Evolutionary conservation across 164 flowering plant species (phyloP), one percentile per base, ranked within the genome.

Genomic region (Vitis labrusca): DNA sequence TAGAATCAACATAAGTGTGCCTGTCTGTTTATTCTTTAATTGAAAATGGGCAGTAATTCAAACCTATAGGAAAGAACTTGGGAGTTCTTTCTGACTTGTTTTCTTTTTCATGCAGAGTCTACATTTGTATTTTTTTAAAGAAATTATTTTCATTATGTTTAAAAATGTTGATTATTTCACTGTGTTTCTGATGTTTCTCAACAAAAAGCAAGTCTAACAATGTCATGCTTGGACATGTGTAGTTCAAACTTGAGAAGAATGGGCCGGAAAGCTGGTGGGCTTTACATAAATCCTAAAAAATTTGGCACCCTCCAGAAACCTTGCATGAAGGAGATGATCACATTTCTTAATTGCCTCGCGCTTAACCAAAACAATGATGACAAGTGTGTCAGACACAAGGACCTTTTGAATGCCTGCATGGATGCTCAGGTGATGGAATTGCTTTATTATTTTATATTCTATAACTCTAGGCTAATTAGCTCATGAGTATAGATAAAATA

Each of bases 251-350:
- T 32, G 11, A 55, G 55, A 73, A 73, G 55, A 47, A 86, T 86
- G 97, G 97, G 94, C 8, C 83, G 89, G 13, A 88, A 89, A 78
- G 80, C 74, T 73, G 88, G 92, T 16, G 23, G 66, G 0, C 60
- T 88, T 9, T 70, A 68, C 65, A 75, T 88, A 8, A 85, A 84
- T 57, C 80, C 89, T 9, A 87, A 85, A 78, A 82, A 78, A 51
- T 79, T 87, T 71, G 84, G 83, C 8, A 5, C 67, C 44, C 69
- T 85, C 5, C 37, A 64, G 9, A 85, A 81, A 72, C 91, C 91
- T 27, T 88, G 98, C 81, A 81, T 85, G 91, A 90, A 83, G 79
- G 98, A 92, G 76, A 91, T 85, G 91, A 44, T 89, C 12, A 16
- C 93, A 61, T 89, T 88, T 68, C 87, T 91, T 60, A 88, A 84